Conservation (phyloP, 257 asterid species). For the Marsdenia floribunda region DNA sequence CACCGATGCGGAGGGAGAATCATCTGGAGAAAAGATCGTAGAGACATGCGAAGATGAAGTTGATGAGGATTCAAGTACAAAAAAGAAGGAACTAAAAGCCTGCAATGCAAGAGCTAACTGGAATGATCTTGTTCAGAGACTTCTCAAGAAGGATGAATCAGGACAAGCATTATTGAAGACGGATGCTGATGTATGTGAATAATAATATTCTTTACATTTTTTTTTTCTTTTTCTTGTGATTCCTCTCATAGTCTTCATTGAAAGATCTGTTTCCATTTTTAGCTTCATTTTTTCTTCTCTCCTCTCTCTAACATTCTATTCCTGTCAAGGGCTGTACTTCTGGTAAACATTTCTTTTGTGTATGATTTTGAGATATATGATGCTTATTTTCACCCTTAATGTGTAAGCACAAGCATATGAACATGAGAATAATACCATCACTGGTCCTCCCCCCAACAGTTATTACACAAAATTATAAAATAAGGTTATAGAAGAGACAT, state of each 20-base stretch:
- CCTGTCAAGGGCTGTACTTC: background rate
- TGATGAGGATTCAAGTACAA: slow-evolving; percentile 11
- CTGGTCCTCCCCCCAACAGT: no score
- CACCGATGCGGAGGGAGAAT: slow-evolving; percentile 27
- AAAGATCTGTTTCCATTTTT: background rate
- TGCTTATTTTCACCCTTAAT: background rate
- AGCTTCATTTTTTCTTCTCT: background rate
- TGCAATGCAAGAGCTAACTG: slow-evolving; percentile 55
- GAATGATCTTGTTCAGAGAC: slow-evolving; percentile 58
- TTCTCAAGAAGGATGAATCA: slow-evolving; percentile 47
- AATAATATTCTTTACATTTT: background rate
- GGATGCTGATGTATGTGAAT: slow-evolving; percentile 22
- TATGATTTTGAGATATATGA: background rate
- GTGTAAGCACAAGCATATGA: no score
- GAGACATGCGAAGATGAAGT: slow-evolving; percentile 21
- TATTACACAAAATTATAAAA: no score
- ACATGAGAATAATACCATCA: no score
- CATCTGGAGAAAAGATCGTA: slow-evolving; percentile 23
- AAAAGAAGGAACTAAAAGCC: slow-evolving; percentile 14
- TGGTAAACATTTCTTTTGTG: background rate
- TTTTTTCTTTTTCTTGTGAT: background rate
- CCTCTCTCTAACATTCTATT: background rate
- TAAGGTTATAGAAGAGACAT: no score
- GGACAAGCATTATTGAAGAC: slow-evolving; percentile 37
- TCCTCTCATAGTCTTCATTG: background rate